Evolutionary conservation across 441 rosid genomes (phyloP).

Genomic region (Breynia disticha): DNA sequence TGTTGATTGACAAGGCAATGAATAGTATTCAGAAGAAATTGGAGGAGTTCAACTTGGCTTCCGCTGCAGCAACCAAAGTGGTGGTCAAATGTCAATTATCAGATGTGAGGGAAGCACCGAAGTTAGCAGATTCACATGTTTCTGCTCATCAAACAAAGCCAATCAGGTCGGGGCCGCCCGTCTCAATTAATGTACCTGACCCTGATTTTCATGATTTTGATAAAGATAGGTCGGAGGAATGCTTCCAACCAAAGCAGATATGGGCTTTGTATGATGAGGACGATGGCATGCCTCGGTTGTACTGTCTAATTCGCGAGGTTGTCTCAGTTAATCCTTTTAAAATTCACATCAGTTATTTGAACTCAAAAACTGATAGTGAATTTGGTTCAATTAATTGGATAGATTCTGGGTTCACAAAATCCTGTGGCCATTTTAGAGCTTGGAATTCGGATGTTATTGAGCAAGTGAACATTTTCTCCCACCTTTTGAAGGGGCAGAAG

Average conservation of each 20-base stretch:
- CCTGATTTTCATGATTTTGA: slow-evolving; percentile 95
- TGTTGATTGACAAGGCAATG: slow-evolving; percentile 74
- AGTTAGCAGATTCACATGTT: slow-evolving; percentile 22
- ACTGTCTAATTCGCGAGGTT: slow-evolving; percentile 74
- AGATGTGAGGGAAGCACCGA: slow-evolving; percentile 26
- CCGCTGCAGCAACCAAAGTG: slow-evolving; percentile 22
- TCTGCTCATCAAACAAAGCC: slow-evolving; percentile 32
- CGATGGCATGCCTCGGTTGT: slow-evolving; percentile 96
- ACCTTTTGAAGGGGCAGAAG: slow-evolving; percentile 69
- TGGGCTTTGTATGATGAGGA: slow-evolving; percentile 98
- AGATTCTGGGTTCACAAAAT: slow-evolving; percentile 61
- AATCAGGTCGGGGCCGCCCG: slow-evolving; percentile 28
- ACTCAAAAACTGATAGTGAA: slow-evolving; percentile 83
- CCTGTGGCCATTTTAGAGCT: slow-evolving; percentile 96
- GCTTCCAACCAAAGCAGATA: slow-evolving; percentile 93
- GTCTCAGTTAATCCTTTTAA: slow-evolving; percentile 77
- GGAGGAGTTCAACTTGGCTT: slow-evolving; percentile 47
- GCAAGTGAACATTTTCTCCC: slow-evolving; percentile 91
- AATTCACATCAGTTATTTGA: slow-evolving; percentile 78
- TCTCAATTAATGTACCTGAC: slow-evolving; percentile 78
- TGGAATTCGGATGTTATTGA: slow-evolving; percentile 65
- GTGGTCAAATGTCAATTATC: slow-evolving; percentile 23
- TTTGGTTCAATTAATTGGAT: slow-evolving; percentile 83
- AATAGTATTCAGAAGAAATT: slow-evolving; percentile 51
- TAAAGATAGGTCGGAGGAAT: slow-evolving; percentile 78